Conservation (phyloP, 148 eudicot species). For the Vaccinium corymbosum region DNA sequence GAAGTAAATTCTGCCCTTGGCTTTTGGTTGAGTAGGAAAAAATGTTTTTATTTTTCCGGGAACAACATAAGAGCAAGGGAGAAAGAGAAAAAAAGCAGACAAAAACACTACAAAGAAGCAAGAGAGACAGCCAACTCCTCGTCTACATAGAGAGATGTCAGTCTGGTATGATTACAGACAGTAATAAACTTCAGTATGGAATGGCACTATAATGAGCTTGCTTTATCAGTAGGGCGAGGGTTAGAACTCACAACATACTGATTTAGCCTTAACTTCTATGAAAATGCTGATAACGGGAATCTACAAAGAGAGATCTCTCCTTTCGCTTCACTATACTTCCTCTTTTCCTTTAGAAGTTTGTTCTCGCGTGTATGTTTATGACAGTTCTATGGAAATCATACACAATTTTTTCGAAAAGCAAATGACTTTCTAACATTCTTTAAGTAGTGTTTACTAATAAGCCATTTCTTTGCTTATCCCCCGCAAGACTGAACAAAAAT, state of each 20-base stretch:
- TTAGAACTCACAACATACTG: not conserved
- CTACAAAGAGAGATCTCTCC: not conserved
- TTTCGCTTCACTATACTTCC: not conserved
- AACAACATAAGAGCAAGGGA: too few relatives aligned
- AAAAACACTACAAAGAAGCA: too few relatives aligned
- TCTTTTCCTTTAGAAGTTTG: not conserved
- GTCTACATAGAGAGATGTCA: too few relatives aligned
- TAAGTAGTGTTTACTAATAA: not conserved
- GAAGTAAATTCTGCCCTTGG: not conserved
- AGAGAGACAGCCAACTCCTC: too few relatives aligned
- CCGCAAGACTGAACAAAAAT: not conserved
- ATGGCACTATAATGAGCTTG: too few relatives aligned
- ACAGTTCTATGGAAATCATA: not conserved
- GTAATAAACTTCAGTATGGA: too few relatives aligned
- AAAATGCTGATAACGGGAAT: not conserved
- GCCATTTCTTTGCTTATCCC: not conserved
- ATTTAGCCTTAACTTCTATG: not conserved
- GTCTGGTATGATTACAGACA: too few relatives aligned
- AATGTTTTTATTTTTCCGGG: too few relatives aligned
- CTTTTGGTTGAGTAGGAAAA: slow-evolving; percentile 1
- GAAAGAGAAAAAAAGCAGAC: too few relatives aligned
- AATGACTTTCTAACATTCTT: not conserved
- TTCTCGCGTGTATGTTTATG: not conserved
- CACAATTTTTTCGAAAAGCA: not conserved
- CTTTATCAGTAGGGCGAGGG: too few relatives aligned